Evolutionary conservation across 176 grass and related monocot genomes (phyloP), one percentile per base, ranked within the genome.

Genomic region (Thalia dealbata): DNA sequence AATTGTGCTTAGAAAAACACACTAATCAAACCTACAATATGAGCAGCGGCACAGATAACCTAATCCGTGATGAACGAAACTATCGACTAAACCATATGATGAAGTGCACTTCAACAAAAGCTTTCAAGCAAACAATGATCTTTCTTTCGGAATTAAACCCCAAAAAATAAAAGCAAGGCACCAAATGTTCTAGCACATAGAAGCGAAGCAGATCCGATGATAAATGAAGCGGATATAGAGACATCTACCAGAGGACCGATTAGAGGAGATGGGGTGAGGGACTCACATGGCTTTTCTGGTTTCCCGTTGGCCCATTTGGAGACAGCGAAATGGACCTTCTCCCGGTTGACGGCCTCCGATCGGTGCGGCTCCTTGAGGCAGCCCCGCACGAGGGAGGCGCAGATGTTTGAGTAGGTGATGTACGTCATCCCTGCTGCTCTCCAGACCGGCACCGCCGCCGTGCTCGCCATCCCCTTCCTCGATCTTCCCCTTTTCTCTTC

Each of bases 241-340:
- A 43, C 3, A 32, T 38, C 16, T 38, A 67, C 11, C 15, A 41
- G 26, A 0, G 27, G 14, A 66, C n/a, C 64, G 29, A 29, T 6
- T 6, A 51, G 48, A 72, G 6, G 10, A 46, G 6, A 29, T 10
- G 14, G 35, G 38, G 9, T 1, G 14, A 4, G 48, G 26, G 14
- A 74, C 72, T 42, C 52, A 74, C 72, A 59, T n/a, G 72, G 72
- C 18, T 43, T 60, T n/a, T 74, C 72, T 0, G 72, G 72, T 10
- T 74, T 74, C 4, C 72, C 72, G 18, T 55, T 10, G 72, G 72
- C 50, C 72, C 72, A 74, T 30, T 74, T 74, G 52, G 72, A 59
- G 72, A 74, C 30, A 30, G 72, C 72, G 30, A 74, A 74, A 18
- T 74, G 72, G 52, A 74, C 72, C 30, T 74, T 74, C 52, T 74